Conservation (phyloP, 208 protist species). For the Entamoeba dispar region DNA sequence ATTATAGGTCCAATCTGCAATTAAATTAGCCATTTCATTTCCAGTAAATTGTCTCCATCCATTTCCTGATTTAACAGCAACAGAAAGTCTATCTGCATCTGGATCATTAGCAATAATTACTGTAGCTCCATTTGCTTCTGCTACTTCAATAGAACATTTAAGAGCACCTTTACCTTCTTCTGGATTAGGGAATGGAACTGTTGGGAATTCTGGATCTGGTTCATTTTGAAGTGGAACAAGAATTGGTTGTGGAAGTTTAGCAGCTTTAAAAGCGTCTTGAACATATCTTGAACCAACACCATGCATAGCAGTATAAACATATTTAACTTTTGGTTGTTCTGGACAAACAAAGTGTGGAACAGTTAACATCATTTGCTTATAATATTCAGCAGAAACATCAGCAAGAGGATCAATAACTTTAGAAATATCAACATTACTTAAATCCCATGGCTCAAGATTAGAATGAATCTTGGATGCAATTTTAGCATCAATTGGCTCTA, state of each 20-base stretch:
- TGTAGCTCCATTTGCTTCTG: slow-evolving; percentile 34
- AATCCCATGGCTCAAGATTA: slow-evolving; percentile 51
- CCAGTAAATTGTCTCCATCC: slow-evolving; percentile 73
- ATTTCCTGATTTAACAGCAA: slow-evolving; percentile 53
- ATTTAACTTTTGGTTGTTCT: background rate
- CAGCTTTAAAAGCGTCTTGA: slow-evolving; percentile 41
- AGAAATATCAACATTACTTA: background rate
- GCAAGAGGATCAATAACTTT: background rate
- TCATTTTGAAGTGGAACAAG: slow-evolving; percentile 47
- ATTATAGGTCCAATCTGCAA: slow-evolving; percentile 68
- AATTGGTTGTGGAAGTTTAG: slow-evolving; percentile 36
- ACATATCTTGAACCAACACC: slow-evolving; percentile 68
- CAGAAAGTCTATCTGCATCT: slow-evolving; percentile 80
- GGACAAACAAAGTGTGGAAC: background rate
- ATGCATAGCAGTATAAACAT: slow-evolving; percentile 59
- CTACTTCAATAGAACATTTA: slow-evolving; percentile 54
- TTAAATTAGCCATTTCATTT: slow-evolving; percentile 78
- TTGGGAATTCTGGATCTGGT: slow-evolving; percentile 84
- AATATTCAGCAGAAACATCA: background rate
- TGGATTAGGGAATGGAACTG: slow-evolving; percentile 82
- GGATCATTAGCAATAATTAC: slow-evolving; percentile 90
- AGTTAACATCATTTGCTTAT: background rate
- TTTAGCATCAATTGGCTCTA: slow-evolving; percentile 65
- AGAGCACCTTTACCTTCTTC: slow-evolving; percentile 67
- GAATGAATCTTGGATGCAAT: slow-evolving; percentile 59